A percentile compares a stretch with the other conserved stretches of the same genome.
These are phyloP conservation scores for Leavenworthia alabamica DNA, from an alignment of 345 rosid genomes.

Conservation along the genomic window DNA sequence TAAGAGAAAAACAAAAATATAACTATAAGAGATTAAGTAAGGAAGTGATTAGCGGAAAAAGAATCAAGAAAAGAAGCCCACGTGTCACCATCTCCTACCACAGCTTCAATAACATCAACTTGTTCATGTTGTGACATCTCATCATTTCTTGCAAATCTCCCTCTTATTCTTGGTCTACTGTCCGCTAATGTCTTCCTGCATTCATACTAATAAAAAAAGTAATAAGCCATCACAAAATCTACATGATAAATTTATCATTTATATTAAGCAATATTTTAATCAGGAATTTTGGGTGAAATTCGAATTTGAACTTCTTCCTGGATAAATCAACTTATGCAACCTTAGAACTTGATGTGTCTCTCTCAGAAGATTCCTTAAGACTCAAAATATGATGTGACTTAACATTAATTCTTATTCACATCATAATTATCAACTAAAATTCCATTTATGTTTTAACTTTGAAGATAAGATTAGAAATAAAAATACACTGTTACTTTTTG, in stretches of 20 bases:
- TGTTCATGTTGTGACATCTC: conserved; percentile 51
- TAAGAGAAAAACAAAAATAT: not conserved
- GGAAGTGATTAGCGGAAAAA: conserved; percentile 42
- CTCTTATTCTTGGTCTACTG: conserved; percentile 89
- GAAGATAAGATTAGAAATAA: conserved; percentile 18
- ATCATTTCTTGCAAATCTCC: conserved; percentile 83
- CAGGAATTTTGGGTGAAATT: not conserved
- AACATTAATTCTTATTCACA: conserved; percentile 14
- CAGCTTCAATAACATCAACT: conserved; percentile 36
- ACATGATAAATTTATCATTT: not conserved
- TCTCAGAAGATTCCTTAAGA: conserved; percentile 28
- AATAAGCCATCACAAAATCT: not conserved
- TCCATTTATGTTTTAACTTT: conserved; percentile 12
- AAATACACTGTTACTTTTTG: not conserved
- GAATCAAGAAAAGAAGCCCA: conserved; percentile 67
- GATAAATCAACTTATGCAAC: conserved; percentile 4
- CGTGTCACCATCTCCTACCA: conserved; percentile 53
- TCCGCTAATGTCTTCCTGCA: conserved; percentile 97
- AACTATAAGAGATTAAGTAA: conserved; percentile 27
- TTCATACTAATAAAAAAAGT: conserved; percentile 45
- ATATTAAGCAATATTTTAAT: not conserved
- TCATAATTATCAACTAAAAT: not conserved
- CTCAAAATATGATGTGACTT: conserved; percentile 26
- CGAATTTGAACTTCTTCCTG: not conserved
- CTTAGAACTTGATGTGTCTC: conserved; percentile 23